Percentiles rank a stretch among this genome's conserved stretches.
phyloP scores from a whole-genome alignment of 495 filamentous ascomycete species.

The Penicillium nucicola region DNA sequence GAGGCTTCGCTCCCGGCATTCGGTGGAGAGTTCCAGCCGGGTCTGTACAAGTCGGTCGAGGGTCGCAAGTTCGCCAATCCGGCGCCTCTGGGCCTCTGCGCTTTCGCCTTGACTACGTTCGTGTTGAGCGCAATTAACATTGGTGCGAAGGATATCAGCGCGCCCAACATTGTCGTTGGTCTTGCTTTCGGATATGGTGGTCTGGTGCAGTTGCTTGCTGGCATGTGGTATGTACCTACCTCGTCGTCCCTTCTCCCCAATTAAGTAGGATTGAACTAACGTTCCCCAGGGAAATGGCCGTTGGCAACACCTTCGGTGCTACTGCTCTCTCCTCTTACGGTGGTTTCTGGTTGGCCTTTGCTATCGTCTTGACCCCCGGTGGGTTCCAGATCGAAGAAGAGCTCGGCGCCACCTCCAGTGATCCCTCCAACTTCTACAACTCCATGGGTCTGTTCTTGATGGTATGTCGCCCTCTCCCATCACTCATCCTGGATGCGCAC shows the following conservation, averaged over 20 bases:
- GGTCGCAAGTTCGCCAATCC: constrained; percentile 84
- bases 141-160: constrained; percentile 53
- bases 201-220: constrained; percentile 85
- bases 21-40: constrained; percentile 95
- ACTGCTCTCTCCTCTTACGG: constrained; percentile 96
- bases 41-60: constrained; percentile 75
- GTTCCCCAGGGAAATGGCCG: constrained; percentile 84
- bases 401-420: constrained; percentile 13
- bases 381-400: constrained; percentile 57
- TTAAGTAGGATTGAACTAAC: too few species aligned
- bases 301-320: constrained; percentile 97
- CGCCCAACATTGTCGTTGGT: constrained; percentile 67
- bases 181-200: constrained; percentile 80
- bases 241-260: not conserved
- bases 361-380: constrained; percentile 80
- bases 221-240: constrained; percentile 83
- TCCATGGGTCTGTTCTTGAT: constrained; percentile 84
- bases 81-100: constrained; percentile 78
- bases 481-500: too few species aligned
- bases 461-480: constrained; percentile 40
- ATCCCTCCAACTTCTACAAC: constrained; percentile 49
- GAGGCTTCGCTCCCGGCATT: constrained; percentile 72
- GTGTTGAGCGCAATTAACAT: constrained; percentile 86
- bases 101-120: constrained; percentile 96
- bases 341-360: constrained; percentile 95